phyloP scores from a whole-genome alignment of 2,329 filamentous ascomycete species.

The Tolypocladium paradoxum region DNA sequence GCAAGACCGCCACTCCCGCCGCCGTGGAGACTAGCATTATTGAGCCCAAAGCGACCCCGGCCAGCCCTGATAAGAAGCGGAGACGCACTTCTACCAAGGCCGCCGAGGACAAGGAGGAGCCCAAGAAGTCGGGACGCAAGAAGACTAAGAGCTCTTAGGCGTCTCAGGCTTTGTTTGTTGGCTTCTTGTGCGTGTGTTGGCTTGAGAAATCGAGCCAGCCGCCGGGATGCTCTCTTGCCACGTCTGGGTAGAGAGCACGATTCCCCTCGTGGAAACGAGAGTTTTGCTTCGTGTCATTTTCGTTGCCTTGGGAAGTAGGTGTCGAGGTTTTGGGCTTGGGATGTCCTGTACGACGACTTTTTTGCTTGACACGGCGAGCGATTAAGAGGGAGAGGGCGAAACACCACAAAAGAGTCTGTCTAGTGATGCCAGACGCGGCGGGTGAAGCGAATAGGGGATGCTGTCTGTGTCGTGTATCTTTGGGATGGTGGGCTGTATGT shows the following conservation, averaged over 20 bases:
- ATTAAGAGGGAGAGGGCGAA: neutral
- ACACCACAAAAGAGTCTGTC: neutral
- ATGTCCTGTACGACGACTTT: neutral
- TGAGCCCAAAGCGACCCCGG: constrained; percentile 31
- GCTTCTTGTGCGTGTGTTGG: neutral
- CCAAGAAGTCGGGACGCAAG: constrained; percentile 50
- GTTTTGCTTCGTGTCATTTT: neutral
- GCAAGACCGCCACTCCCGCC: constrained; percentile 42
- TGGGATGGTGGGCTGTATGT: constrained; percentile 14
- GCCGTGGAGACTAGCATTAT: constrained; percentile 16
- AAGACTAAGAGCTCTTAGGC: constrained; percentile 36
- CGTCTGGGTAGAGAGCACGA: neutral
- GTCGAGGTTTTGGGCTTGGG: neutral
- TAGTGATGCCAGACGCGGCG: neutral
- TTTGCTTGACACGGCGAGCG: neutral
- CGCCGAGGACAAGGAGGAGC: constrained; percentile 42
- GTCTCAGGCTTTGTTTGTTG: constrained; percentile 1
- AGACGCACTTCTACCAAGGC: constrained; percentile 46
- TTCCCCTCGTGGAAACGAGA: neutral
- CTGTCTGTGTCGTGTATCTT: constrained; percentile 8
- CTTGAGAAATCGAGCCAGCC: neutral
- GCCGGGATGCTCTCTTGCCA: neutral
- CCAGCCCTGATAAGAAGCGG: constrained; percentile 53
- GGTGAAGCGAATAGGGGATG: neutral
- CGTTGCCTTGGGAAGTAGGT: neutral